Base-by-base conservation (phyloP, 1,284 basidiomycete genomes). In the Sutorius eximius region DNA sequence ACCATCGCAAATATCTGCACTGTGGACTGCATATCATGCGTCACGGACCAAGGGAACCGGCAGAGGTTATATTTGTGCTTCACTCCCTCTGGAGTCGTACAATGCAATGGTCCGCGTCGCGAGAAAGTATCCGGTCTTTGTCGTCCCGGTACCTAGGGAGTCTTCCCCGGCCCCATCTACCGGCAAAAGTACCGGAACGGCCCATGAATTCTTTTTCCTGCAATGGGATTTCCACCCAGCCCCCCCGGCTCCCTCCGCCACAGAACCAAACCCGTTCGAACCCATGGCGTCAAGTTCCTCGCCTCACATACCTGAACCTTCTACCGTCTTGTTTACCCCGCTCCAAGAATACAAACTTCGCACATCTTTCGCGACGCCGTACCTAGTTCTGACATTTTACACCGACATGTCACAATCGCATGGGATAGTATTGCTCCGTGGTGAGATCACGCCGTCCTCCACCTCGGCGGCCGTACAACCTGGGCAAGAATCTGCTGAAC, bases 301-400 rank as follows among this genome's bases (percentile, higher is more conserved):
- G 1, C 55, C 60, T 4, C 55, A 67, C 29, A 81, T 85, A 64
- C 79, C 86, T 12, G 75, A 77, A 55, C 73, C 72, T 10, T 78
- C 87, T 16, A 88, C 93, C 1, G 80, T 96, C 40, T 81, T 99
- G 49, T 97, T 97, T 76, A 96, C 96, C 0, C 91, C 96, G 5
- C 79, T 98, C 48, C 89, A 92, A 62, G 96, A 98, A 75, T 99
- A 94, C 82, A 97, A 98, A 74, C 76, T 86, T 54, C 86, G 91
- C 32, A 82, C 84, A 58, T 82, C 89, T 44, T 98, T 90, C 73
- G 93, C 96, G 3, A 95, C 94, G 36, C 95, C 96, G 0, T 89
- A 92, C 66, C 80, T 99, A 27, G 90, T 93, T 34, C 69, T 98
- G 45, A 97, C 96, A 7, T 86, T 93, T 71, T 98, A 98, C 73